phyloP scores from a whole-genome alignment of 2,329 filamentous ascomycete genomes.

The Sarocladium strictum region DNA sequence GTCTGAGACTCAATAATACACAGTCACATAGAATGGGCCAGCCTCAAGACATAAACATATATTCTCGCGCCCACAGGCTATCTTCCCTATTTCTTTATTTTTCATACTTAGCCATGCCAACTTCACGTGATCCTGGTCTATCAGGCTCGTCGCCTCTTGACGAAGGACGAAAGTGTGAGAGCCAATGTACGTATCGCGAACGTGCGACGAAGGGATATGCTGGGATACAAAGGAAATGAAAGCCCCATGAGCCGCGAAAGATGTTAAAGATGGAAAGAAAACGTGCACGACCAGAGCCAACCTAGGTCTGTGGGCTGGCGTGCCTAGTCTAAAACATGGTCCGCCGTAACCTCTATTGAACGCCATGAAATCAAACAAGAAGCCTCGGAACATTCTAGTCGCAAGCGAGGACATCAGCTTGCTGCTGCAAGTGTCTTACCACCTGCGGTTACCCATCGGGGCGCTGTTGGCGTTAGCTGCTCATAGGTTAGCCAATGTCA shows the following conservation, averaged over 20 bases:
- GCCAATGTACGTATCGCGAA: not conserved
- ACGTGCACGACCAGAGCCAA: not conserved
- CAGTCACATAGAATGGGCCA: not conserved
- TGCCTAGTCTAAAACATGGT: slow-evolving; percentile 5
- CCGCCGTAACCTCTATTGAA: slow-evolving; percentile 7
- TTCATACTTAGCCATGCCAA: not conserved
- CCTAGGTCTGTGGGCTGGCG: not conserved
- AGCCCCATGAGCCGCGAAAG: not conserved
- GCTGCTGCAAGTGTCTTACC: slow-evolving; percentile 30
- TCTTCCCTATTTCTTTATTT: not conserved
- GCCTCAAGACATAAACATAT: not conserved
- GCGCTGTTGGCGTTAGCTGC: slow-evolving; percentile 42
- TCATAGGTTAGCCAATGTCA: not conserved
- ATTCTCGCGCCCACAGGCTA: not conserved
- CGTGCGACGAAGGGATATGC: not conserved
- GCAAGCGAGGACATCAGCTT: not conserved
- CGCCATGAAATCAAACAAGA: slow-evolving; percentile 5
- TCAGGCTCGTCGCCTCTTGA: not conserved
- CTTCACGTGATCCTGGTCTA: not conserved
- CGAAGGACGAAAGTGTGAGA: not conserved
- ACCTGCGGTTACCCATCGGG: slow-evolving; percentile 44
- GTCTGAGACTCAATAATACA: no score
- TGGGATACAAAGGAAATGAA: not conserved
- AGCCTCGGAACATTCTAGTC: not conserved
- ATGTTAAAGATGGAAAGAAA: not conserved